Base-by-base conservation (phyloP, 73 alveolate species). In the Effrenium voratum region DNA sequence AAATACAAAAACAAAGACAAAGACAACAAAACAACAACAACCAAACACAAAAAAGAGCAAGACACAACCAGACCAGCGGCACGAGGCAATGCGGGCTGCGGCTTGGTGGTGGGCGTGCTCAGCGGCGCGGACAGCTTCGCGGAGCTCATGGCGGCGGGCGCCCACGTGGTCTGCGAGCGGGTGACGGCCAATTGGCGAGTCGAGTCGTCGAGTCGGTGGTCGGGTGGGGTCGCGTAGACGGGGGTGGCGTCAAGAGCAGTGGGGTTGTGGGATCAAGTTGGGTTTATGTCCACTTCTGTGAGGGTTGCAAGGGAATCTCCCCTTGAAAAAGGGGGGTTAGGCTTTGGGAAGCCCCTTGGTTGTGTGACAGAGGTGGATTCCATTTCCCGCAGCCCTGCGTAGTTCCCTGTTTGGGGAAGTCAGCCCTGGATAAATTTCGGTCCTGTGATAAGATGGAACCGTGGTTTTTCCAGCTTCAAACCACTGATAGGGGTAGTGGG, bases 91-190 rank as follows among this genome's bases (percentile, higher is more conserved):
- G 97, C 97, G 12, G 97, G 97, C 43, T 90, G 97, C 52, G 97
- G 97, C 88, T 76, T 90, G 57, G 97, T 90, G 60, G 97, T 90
- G 32, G 97, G 97, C 57, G 97, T 90, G 85, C 87, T 90, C n/a
- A 90, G 97, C 28, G 97, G 97, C 44, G 97, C 97, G 0, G 97
- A 90, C 38, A 76, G 87, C 52, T 90, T n/a, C 57, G 49, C 66
- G 40, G 97, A 90, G 45, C 87, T 90, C 77, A 90, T 90, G 97
- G 66, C 44, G 75, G 97, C 97, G 2, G 97, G 97, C 24, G 97
- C 97, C 47, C 97, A 90, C 43, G 75, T 90, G 75, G 97, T 90
- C 50, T 90, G 97, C 36, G 97, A 90, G 44, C 86, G 97, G 34
- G 97, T 90, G 43, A 90, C 97, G 40, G 95, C 6, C 85, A 84